Evolutionary conservation across 1,139 yeast genomes (phyloP), one percentile per base, ranked within the genome.

Genomic region (Tardiomyces digboiensis): DNA sequence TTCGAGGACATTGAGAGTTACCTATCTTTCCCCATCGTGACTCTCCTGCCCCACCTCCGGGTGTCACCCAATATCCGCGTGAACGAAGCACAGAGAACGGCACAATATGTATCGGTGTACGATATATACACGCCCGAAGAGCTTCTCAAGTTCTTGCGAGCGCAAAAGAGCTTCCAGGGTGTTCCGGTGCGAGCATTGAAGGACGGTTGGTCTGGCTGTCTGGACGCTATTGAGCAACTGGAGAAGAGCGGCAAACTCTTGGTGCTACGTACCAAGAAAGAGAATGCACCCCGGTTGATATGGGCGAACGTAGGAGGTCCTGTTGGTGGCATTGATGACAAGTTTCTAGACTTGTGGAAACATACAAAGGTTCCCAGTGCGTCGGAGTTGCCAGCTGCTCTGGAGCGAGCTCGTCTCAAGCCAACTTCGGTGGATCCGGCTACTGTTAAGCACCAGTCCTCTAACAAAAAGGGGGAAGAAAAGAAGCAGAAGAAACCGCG

Each of bases 381-480:
- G 19, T 82, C 85, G 45, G 88, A 82, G 47, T 69, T 93, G 52
- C 95, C 94, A 39, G 78, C 81, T 45, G 78, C 80, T 45, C 72
- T 93, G 51, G 75, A 83, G 47, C 88, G 81, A 53, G 81, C 86
- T 49, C 93, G 96, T 21, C 75, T 91, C 61, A 93, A 89, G 62
- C 98, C 98, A 6, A 89, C 98, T 0, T 86, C 94, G 55, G 94
- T 91, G 14, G 98, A 93, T 61, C 98, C 98, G n/a, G 86, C 86
- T 39, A 77, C 86, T 29, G 67, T 85, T 46, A 82, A 82, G 62
- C 80, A 79, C 60, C 78, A 76, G 52, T 64, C 60, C 39, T 60
- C 56, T 3, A 47, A 46, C 29, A 51, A 39, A 42, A 58, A 64
- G 18, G 59, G 64, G 10, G 77, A 76, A 12, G 83, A 77, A 52